Evolutionary conservation across 1,284 basidiomycete genomes (phyloP).

Genomic region (Marasmius sp.): DNA sequence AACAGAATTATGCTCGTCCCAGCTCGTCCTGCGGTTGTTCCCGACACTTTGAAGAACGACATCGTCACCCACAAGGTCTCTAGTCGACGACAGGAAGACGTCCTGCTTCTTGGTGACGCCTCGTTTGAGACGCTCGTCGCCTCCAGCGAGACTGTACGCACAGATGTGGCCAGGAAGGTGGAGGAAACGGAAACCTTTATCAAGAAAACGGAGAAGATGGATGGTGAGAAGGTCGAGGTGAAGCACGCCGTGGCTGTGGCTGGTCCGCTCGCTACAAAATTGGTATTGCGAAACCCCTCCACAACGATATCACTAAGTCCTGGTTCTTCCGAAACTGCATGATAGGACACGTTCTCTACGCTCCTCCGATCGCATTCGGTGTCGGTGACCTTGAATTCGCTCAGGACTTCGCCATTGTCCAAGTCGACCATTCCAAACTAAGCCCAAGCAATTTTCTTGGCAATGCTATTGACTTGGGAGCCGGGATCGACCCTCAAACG

Average conservation of each 20-base stretch:
- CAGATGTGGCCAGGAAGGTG: constrained; percentile 2
- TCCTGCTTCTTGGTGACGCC: constrained; percentile 24
- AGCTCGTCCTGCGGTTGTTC: constrained; percentile 19
- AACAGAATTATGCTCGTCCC: constrained; percentile 27
- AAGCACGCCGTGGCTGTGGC: neutral
- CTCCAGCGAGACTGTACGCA: constrained; percentile 21
- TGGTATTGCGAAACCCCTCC: neutral
- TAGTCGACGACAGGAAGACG: constrained; percentile 15
- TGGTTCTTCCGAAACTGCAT: constrained; percentile 19
- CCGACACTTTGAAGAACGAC: neutral
- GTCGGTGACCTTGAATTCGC: constrained; percentile 19
- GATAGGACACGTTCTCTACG: constrained; percentile 26
- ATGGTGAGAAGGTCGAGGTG: neutral
- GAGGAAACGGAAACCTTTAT: neutral
- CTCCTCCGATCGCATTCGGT: constrained; percentile 24
- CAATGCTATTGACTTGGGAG: constrained; percentile 26
- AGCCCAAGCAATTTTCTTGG: constrained; percentile 14
- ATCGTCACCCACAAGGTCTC: constrained; percentile 18
- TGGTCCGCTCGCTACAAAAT: too few relatives aligned
- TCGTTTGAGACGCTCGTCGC: constrained; percentile 19
- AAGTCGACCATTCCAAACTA: constrained; percentile 27
- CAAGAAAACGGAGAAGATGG: neutral
- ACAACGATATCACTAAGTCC: neutral
- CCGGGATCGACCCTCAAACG: constrained; percentile 1
- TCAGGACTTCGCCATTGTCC: constrained; percentile 30